Conservation (phyloP, 352 stramenopile genomes). For the Globisporangium uncinulatum region DNA sequence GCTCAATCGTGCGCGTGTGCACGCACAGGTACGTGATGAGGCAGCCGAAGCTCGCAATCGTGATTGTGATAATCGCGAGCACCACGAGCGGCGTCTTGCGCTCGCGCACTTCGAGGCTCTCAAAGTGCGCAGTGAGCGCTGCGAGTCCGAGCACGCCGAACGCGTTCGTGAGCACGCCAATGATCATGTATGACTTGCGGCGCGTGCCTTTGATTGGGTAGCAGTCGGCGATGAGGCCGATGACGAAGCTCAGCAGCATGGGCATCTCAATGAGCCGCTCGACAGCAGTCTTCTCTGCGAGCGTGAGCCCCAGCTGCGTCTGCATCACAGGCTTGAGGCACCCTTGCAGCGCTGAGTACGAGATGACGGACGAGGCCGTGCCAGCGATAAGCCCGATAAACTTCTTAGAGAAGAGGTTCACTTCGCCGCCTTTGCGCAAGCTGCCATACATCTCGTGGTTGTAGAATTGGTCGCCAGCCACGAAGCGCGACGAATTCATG, state of each 20-base stretch:
- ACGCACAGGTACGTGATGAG: constrained; percentile 25
- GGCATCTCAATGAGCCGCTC: constrained; percentile 46
- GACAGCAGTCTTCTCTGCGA: constrained; percentile 14
- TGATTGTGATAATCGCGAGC: constrained; percentile 19
- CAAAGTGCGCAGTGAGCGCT: constrained; percentile 17
- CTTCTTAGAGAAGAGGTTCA: constrained; percentile 30
- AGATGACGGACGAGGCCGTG: constrained; percentile 38
- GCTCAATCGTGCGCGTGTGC: constrained; percentile 34
- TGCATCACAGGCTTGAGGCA: constrained; percentile 22
- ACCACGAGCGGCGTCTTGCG: constrained; percentile 13
- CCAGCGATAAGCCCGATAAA: constrained; percentile 32
- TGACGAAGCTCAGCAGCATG: constrained; percentile 67
- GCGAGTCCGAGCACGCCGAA: constrained; percentile 17
- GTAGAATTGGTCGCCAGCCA: constrained; percentile 26
- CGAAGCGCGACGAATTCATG: constrained; percentile 3
- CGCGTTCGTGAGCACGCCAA: constrained; percentile 34
- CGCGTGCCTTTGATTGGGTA: constrained; percentile 75
- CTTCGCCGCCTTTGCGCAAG: constrained; percentile 30
- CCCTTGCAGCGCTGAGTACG: constrained; percentile 25
- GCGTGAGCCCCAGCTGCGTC: constrained; percentile 20
- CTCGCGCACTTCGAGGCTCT: constrained; percentile 7
- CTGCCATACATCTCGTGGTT: constrained; percentile 46
- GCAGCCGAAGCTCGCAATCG: constrained; percentile 20
- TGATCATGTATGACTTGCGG: constrained; percentile 70
- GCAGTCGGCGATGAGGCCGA: constrained; percentile 72